phyloP scores from a whole-genome alignment of 2,329 filamentous ascomycete species.

The Lachnellula subtilissima region DNA sequence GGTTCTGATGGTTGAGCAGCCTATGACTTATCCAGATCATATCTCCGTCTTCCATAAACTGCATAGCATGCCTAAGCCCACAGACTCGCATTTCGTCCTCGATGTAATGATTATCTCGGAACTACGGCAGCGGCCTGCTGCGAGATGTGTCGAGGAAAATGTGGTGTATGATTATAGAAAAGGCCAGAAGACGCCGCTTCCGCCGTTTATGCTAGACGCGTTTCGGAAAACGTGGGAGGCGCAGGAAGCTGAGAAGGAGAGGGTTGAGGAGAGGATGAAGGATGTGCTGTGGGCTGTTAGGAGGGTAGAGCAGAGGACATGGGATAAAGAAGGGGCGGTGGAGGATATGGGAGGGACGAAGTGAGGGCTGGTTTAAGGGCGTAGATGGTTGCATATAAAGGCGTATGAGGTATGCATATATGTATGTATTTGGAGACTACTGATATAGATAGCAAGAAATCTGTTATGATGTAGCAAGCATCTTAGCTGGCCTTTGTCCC shows the following conservation, averaged over 20 bases:
- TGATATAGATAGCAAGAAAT: neutral
- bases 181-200: constrained; percentile 52
- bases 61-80: constrained; percentile 24
- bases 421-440: neutral
- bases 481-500: neutral
- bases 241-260: constrained; percentile 54
- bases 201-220: constrained; percentile 55
- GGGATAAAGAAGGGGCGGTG: constrained; percentile 66
- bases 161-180: constrained; percentile 70
- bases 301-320: constrained; percentile 64
- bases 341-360: constrained; percentile 55
- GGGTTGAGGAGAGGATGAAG: constrained; percentile 49
- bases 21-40: constrained; percentile 76
- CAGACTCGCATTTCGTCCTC: constrained; percentile 49
- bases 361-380: neutral
- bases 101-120: constrained; percentile 70
- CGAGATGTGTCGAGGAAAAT: constrained; percentile 71
- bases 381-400: neutral
- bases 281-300: constrained; percentile 53
- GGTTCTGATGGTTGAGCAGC: constrained; percentile 42
- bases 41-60: constrained; percentile 83
- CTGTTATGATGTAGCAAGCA: neutral
- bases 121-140: constrained; percentile 64
- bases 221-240: constrained; percentile 54
- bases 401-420: neutral